A percentile compares a stretch with the other conserved stretches of the same genome.
phyloP scores from a whole-genome alignment of 2,329 filamentous ascomycete species.

The Nemania bipapillata region DNA sequence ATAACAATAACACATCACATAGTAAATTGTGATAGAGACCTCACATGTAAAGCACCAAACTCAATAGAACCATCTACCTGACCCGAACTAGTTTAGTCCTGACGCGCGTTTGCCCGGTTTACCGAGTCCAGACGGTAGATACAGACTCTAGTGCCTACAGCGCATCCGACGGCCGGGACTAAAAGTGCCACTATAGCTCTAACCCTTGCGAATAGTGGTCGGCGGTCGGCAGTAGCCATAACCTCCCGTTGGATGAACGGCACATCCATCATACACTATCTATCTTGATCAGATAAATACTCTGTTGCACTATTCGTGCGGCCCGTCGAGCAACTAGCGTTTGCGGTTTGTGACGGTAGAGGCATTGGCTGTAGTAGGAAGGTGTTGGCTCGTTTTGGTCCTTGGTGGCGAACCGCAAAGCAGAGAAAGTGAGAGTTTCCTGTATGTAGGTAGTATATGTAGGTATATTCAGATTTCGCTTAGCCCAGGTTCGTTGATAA shows the following conservation, averaged over 20 bases:
- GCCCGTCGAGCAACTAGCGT: constrained; percentile 3
- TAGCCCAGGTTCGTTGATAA: constrained; percentile 28
- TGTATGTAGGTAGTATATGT: no score
- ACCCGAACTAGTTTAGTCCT: no score
- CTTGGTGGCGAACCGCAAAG: constrained; percentile 11
- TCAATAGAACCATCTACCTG: no score
- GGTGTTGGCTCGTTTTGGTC: constrained; percentile 15
- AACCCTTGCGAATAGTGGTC: constrained; percentile 16
- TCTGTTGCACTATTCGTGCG: neutral
- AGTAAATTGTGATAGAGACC: neutral
- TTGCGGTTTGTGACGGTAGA: constrained; percentile 8
- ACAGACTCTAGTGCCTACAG: neutral
- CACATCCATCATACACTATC: neutral
- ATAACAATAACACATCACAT: neutral
- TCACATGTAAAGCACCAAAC: no score
- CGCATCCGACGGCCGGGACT: neutral
- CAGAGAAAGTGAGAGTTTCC: no score
- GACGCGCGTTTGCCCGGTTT: neutral
- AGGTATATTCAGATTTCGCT: constrained; percentile 24
- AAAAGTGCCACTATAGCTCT: neutral
- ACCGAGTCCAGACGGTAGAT: neutral
- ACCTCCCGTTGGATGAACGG: neutral
- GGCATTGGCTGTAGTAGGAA: constrained; percentile 27
- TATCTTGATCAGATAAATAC: neutral
- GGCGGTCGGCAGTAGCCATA: constrained; percentile 7